phyloP scores from a whole-genome alignment of 1,284 basidiomycete species.

The Cryptococcus sp. region DNA sequence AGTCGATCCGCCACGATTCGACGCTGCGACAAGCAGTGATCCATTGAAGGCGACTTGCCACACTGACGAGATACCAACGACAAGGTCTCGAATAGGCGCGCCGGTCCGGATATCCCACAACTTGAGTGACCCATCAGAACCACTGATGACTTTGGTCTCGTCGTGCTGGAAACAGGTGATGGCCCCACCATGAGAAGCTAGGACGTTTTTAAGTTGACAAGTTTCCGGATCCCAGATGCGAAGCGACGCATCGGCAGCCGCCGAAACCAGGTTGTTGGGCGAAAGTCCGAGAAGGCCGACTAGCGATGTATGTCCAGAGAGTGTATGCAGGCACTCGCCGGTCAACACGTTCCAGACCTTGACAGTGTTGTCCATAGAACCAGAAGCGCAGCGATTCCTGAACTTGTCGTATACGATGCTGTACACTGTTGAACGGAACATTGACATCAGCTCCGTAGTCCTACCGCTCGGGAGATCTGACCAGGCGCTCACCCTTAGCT shows the following conservation, averaged over 20 bases:
- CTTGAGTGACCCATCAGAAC: slow-evolving; percentile 92
- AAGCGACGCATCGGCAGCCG: slow-evolving; percentile 88
- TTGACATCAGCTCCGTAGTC: not conserved
- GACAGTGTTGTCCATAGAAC: slow-evolving; percentile 94
- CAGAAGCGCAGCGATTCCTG: slow-evolving; percentile 85
- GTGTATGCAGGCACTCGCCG: slow-evolving; percentile 73
- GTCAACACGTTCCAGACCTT: slow-evolving; percentile 84
- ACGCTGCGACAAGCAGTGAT: slow-evolving; percentile 87
- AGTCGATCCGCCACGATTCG: slow-evolving; percentile 74
- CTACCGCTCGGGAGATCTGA: not conserved
- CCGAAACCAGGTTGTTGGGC: slow-evolving; percentile 83
- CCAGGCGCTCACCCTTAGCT: slow-evolving; percentile 70
- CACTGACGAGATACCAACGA: slow-evolving; percentile 84
- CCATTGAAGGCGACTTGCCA: slow-evolving; percentile 96
- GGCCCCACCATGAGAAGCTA: slow-evolving; percentile 85
- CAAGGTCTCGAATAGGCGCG: slow-evolving; percentile 75
- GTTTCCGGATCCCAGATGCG: slow-evolving; percentile 87
- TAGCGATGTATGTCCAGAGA: slow-evolving; percentile 83
- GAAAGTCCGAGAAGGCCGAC: slow-evolving; percentile 86
- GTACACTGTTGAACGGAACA: slow-evolving; percentile 64
- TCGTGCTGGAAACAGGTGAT: slow-evolving; percentile 98
- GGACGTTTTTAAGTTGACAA: slow-evolving; percentile 72
- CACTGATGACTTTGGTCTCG: slow-evolving; percentile 90
- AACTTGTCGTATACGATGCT: slow-evolving; percentile 82
- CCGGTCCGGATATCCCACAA: slow-evolving; percentile 93